Base-by-base conservation (phyloP, 2,329 filamentous ascomycete species). In the Neurospora crassa region DNA sequence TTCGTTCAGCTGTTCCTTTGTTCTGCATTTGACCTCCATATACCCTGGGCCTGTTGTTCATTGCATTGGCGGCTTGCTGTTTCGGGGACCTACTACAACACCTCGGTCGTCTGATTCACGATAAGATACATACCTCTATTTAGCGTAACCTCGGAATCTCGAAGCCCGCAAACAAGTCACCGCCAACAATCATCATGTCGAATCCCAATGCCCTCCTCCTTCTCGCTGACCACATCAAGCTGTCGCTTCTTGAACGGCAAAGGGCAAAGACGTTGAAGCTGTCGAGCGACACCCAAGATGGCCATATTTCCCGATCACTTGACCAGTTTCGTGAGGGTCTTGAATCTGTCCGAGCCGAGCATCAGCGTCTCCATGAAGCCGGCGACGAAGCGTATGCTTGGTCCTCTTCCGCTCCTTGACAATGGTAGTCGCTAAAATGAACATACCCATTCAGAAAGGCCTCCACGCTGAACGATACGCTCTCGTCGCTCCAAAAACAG, bases 161-260 rank as follows among this genome's bases (percentile, higher is more conserved):
- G 14, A 69, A 69, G 16, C 16, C 8, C 18, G 29, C 67, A 40
- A 68, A 20, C 53, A 63, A 34, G 29, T 24, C 37, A 34, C 67
- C 18, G 40, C 40, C 40, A 37, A 59, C 14, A 40, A 37, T 37
- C 37, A 34, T 24, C 70, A 88, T 88, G 86, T 83, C 85, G 74
- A 90, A 86, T 76, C 82, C 87, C 47, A 90, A 89, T 78, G 94
- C 97, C 81, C 90, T 98, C 76, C 93, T 94, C 80, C 91, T 98
- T 70, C 89, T 98, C 71, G 93, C 94, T 78, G 96, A 99, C 83
- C 95, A 98, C 82, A 92, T 98, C 85, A 97, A 98, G 83, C 89
- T 98, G 73, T 97, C 94, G 16, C 87, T 99, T 18, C 89, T 98
- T 37, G 96, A 98, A 84, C 90, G 95, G 72, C 91, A 97, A 82